Percentiles rank a stretch among this genome's conserved stretches.
Evolutionary conservation across 441 rosid species (phyloP).

Genomic region (Croton setiger): DNA sequence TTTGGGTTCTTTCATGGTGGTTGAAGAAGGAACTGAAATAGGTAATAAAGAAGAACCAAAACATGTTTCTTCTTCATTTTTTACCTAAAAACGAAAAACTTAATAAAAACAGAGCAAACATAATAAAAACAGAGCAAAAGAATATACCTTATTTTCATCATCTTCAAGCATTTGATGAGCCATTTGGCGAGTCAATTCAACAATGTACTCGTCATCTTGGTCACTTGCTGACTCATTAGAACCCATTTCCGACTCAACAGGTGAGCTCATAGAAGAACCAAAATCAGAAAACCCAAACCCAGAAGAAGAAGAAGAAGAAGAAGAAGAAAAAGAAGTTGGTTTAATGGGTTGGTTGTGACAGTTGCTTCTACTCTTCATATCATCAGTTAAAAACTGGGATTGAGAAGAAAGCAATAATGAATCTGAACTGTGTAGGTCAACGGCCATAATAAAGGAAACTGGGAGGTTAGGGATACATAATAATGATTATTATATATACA

Average conservation of each 20-base stretch:
- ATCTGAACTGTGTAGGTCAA: constrained; percentile 31
- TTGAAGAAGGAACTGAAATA: constrained; percentile 16
- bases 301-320: not conserved
- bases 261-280: constrained; percentile 28
- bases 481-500: too few relatives aligned
- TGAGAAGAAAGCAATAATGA: constrained; percentile 27
- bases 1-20: constrained; percentile 4
- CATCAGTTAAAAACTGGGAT: constrained; percentile 12
- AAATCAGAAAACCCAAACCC: constrained; percentile 29
- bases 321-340: constrained; percentile 5
- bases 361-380: not conserved
- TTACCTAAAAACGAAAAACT: constrained; percentile 12
- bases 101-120: not conserved
- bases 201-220: constrained; percentile 49
- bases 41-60: constrained; percentile 11
- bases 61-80: constrained; percentile 22
- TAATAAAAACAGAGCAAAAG: not conserved
- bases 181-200: constrained; percentile 81
- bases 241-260: constrained; percentile 30
- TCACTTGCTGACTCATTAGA: constrained; percentile 36
- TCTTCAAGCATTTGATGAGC: constrained; percentile 76
- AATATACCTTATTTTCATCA: constrained; percentile 41
- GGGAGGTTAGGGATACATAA: too few relatives aligned
- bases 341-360: constrained; percentile 1
- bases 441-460: constrained; percentile 39